Conservation (phyloP, 164 flowering plant species). For the Magnolia kwangsiensis region DNA sequence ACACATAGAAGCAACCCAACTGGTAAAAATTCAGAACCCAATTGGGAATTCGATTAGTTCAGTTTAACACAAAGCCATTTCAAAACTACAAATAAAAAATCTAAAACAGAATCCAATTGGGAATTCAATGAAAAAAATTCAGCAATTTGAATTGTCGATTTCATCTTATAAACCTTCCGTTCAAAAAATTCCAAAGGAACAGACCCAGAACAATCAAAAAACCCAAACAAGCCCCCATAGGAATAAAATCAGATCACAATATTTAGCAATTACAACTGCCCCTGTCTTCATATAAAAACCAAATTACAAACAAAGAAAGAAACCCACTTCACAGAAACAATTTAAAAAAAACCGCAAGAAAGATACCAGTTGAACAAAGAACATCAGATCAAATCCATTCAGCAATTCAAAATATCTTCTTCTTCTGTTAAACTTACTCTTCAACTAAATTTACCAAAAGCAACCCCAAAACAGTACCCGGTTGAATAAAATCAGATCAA, state of each 20-base stretch:
- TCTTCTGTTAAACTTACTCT: background rate
- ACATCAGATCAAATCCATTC: background rate
- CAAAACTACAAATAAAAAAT: background rate
- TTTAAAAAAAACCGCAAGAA: no score
- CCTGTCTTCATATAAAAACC: background rate
- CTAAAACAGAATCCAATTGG: background rate
- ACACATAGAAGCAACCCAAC: background rate
- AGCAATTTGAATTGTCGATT: background rate
- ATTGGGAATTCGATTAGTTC: background rate
- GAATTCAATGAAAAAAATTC: background rate
- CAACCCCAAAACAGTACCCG: background rate
- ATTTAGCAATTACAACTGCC: background rate
- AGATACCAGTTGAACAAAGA: background rate
- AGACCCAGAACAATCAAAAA: background rate
- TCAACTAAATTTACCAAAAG: background rate
- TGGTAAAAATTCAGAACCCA: background rate
- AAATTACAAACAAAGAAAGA: no score
- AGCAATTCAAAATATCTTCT: background rate
- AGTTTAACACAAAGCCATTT: background rate
- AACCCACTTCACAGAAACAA: no score
- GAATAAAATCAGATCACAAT: background rate
- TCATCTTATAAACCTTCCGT: background rate
- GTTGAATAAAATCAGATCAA: background rate
- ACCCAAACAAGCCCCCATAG: background rate
- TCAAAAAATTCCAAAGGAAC: background rate